Evolutionary conservation across 192 early-diverging fungal genomes (phyloP).

Genomic region (Bifiguratus adelaidae): DNA sequence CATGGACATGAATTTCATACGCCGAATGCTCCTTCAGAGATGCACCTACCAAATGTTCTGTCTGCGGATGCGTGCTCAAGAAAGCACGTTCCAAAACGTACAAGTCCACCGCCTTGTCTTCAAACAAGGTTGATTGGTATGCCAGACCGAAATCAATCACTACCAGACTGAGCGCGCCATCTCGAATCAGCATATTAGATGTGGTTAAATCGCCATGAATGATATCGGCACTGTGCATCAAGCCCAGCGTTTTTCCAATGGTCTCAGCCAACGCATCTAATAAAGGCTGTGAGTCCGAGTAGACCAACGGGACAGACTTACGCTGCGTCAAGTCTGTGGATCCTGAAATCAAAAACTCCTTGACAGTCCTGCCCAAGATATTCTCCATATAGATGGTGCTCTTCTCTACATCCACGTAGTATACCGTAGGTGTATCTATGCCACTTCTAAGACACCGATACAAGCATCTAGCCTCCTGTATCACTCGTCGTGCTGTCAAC

Average conservation of each 20-base stretch:
- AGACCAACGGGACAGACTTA: background rate
- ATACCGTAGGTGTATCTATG: conserved; percentile 73
- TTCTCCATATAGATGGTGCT: conserved; percentile 87
- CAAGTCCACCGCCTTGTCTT: conserved; percentile 98
- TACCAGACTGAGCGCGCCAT: conserved; percentile 36
- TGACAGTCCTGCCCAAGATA: conserved; percentile 67
- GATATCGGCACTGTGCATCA: conserved; percentile 78
- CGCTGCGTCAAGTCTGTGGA: no score
- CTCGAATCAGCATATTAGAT: conserved; percentile 79
- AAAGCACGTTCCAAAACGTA: conserved; percentile 97
- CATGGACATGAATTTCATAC: background rate
- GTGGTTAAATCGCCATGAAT: conserved; percentile 97
- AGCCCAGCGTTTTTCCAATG: conserved; percentile 57
- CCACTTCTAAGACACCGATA: conserved; percentile 55
- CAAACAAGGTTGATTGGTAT: conserved; percentile 67
- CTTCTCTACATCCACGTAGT: conserved; percentile 62
- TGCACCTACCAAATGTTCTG: conserved; percentile 55
- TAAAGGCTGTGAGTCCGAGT: background rate
- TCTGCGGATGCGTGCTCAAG: conserved; percentile 84
- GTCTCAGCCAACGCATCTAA: conserved; percentile 27
- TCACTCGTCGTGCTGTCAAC: conserved; percentile 61
- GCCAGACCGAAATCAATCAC: conserved; percentile 97
- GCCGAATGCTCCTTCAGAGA: background rate
- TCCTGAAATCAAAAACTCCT: conserved; percentile 45
- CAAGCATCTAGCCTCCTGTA: conserved; percentile 82